Evolutionary conservation across 257 asterid genomes (phyloP), one percentile per base, ranked within the genome.

Genomic region (Solanum sejunctum): DNA sequence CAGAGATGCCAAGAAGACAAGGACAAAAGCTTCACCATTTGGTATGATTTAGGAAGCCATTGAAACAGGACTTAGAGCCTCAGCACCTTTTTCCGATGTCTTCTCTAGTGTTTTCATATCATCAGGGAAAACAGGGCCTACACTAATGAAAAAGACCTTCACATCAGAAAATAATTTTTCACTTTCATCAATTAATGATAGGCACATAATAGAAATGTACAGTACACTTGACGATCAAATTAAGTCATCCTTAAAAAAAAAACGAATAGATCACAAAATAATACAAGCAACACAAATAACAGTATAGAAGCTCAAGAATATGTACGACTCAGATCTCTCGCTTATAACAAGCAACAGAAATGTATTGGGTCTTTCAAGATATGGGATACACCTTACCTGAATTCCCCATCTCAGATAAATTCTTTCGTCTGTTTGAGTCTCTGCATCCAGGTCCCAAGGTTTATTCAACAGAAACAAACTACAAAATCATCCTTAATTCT

Each of bases 1-100:
- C 96, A 83, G 93, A 88, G 83, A 92, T 85, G 87, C 95, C 94
- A 84, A 95, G 94, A 84, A 95, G 96, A 95, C 98, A 95, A 1
- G 97, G 69, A 84, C 86, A 85, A 89, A 89, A 92, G 90, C 89
- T 88, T 80, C 89, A 88, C 84, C 88, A 86, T 17, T 90, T 92
- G 28, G 90, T 83, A 63, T 89, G 87, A 86, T 87, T 80, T 58
- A 84, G 56, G 84, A 83, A 56, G n/a, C 87, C 72, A 18, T 57
- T 23, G 58, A 83, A 26, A 57, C 86, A 78, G 49, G 20, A 39
- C 56, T 64, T 64, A 0, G n/a, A n/a, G 45, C 12, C 43, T 58
- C 28, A 58, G n/a, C 66, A n/a, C 66, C 32, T 58, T 58, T 58
- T n/a, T 10, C 66, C 1, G 8, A 13, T 11, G 15, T 10, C 32